Evolutionary conservation across 2,329 filamentous ascomycete species (phyloP).

Genomic region (Sphaerulina musiva): DNA sequence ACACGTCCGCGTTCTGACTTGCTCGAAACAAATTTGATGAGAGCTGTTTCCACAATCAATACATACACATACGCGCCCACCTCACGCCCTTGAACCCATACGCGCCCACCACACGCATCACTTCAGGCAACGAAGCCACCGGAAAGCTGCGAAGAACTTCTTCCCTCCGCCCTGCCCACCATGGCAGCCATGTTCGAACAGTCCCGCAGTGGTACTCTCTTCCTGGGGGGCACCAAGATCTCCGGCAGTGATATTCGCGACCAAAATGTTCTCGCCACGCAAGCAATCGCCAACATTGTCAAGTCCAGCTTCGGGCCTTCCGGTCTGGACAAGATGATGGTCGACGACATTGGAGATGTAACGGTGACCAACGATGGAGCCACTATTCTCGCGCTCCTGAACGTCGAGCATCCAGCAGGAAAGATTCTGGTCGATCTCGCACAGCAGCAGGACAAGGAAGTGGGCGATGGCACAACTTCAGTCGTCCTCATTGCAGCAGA

Average conservation of each 20-base stretch:
- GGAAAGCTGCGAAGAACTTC: not conserved
- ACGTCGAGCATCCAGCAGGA: conserved; percentile 95
- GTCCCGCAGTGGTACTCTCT: conserved; percentile 89
- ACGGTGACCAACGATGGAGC: conserved; percentile 98
- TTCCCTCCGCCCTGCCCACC: conserved; percentile 5
- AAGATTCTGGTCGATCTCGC: conserved; percentile 97
- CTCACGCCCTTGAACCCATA: not conserved
- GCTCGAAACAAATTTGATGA: conserved; percentile 5
- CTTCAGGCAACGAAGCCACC: not conserved
- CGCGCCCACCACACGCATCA: not conserved
- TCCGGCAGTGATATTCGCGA: conserved; percentile 94
- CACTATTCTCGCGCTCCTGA: conserved; percentile 88
- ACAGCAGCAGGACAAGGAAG: conserved; percentile 98
- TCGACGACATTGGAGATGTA: conserved; percentile 98
- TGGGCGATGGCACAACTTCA: conserved; percentile 95
- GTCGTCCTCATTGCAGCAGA: conserved; percentile 96
- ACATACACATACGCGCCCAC: not conserved
- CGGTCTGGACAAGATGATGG: conserved; percentile 99
- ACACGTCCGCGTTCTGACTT: conserved; percentile 1
- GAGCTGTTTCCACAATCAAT: not conserved
- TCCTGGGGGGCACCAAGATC: conserved; percentile 95
- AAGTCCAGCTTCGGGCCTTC: conserved; percentile 98
- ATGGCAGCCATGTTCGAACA: conserved; percentile 98
- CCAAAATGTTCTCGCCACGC: conserved; percentile 93
- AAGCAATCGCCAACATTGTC: conserved; percentile 96